phyloP scores from a whole-genome alignment of 2,329 filamentous ascomycete genomes.

The Exophiala viscosa region DNA sequence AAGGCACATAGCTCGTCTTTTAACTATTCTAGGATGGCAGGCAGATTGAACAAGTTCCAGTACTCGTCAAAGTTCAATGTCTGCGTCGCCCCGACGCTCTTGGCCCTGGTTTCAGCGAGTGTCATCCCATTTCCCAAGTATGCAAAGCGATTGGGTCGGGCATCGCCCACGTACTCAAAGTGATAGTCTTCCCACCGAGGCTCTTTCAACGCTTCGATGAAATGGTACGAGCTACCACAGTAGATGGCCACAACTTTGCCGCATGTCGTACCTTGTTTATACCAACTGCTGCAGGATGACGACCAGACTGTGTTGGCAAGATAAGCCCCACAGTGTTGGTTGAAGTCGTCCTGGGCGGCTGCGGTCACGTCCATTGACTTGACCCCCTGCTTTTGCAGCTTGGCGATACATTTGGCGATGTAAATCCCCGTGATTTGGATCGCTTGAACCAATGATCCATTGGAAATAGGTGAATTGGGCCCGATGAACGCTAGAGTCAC shows the following conservation, averaged over 20 bases:
- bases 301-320: conserved; percentile 15
- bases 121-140: conserved; percentile 46
- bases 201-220: conserved; percentile 32
- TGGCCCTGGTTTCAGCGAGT: conserved; percentile 39
- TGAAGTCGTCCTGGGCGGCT: conserved; percentile 17
- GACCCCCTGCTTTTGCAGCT: conserved; percentile 8
- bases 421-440: conserved; percentile 29
- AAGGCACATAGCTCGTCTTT: too few relatives aligned
- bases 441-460: conserved; percentile 27
- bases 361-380: conserved; percentile 10
- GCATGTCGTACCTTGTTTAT: too few relatives aligned
- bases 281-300: too few relatives aligned
- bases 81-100: conserved; percentile 23
- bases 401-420: conserved; percentile 28
- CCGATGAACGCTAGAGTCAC: too few relatives aligned
- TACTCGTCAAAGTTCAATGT: conserved; percentile 12
- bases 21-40: neutral
- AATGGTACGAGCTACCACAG: conserved; percentile 30
- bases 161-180: conserved; percentile 31
- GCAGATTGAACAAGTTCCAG: conserved; percentile 7
- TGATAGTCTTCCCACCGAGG: conserved; percentile 39
- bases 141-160: conserved; percentile 34
- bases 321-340: conserved; percentile 4
- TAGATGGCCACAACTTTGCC: conserved; percentile 15
- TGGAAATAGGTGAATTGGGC: conserved; percentile 32